Evolutionary conservation across 2,329 filamentous ascomycete genomes (phyloP), one percentile per base, ranked within the genome.

Genomic region (Lachnellula cervina): DNA sequence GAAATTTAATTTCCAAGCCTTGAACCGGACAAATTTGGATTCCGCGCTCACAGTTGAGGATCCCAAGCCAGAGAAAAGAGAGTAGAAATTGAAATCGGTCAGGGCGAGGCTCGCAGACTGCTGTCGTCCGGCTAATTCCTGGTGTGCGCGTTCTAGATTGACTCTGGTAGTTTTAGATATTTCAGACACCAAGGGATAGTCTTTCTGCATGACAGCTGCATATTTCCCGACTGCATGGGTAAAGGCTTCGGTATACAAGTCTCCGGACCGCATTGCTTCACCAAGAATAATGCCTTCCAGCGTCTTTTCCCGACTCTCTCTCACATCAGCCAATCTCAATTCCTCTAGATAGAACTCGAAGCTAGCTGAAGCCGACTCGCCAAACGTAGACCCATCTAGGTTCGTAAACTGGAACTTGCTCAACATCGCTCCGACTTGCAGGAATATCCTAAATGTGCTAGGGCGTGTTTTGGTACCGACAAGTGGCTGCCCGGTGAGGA

Each of bases 161-260:
- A 90, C 88, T 46, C 84, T 82, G 0, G 92, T 96, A 59, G 82
- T 80, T 0, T 76, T 71, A 1, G 86, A 89, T 43, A 97, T 81
- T 65, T 88, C 77, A 25, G 79, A 76, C 70, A 84, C 92, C 48
- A 94, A 82, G 0, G 84, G 82, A 49, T 83, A 85, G 44, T 84
- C 81, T 47, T 91, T 73, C 2, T 80, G 76, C 53, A 84, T 79
- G 57, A 91, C 83, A 34, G 90, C 79, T 19, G 89, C 81, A 57
- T 93, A 90, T 71, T 94, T 95, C 49, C 93, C 94, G 9, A 89
- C 90, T 0, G 87, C 90, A 70, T 97, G 94, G 5, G 91, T 85
- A 67, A 97, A 97, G 0, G 90, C 90, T 71, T 97, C 91, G 56
- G 89, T 90, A 73, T 96, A 97, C 2, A 99, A 79, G 7, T 86